These are phyloP conservation scores for Eremomyces bilateralis DNA, from an alignment of 495 filamentous ascomycete species.

Conservation along the genomic window DNA sequence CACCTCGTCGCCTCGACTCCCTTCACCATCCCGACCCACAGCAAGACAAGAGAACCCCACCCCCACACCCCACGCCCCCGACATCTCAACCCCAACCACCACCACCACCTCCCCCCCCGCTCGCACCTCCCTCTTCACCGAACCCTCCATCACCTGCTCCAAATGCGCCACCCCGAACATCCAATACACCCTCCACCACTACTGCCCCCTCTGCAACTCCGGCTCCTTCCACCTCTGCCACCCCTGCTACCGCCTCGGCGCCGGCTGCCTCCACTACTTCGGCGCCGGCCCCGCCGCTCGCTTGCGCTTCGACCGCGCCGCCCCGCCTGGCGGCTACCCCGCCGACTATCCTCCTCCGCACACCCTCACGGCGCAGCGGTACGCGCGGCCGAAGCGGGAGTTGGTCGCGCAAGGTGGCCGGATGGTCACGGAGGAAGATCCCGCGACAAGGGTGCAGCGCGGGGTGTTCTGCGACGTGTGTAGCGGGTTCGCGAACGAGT, in stretches of 20 bases:
- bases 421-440: conserved; percentile 38
- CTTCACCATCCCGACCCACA: too few species aligned
- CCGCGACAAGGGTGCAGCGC: conserved; percentile 39
- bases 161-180: conserved; percentile 43
- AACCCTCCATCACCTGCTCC: conserved; percentile 52
- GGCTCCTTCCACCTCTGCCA: conserved; percentile 58
- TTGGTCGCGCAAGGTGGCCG: conserved; percentile 14
- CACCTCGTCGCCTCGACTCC: too few species aligned
- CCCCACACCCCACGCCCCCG: background rate
- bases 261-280: conserved; percentile 58
- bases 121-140: conserved; percentile 30
- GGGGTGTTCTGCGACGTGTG: conserved; percentile 73
- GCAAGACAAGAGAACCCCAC: too few species aligned
- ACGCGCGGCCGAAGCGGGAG: conserved; percentile 29
- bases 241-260: conserved; percentile 49
- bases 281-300: conserved; percentile 49
- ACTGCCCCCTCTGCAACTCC: conserved; percentile 44
- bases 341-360: conserved; percentile 31
- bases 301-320: conserved; percentile 28
- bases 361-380: conserved; percentile 42
- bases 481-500: conserved; percentile 44
- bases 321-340: conserved; percentile 23
- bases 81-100: conserved; percentile 5
- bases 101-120: conserved; percentile 15
- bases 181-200: conserved; percentile 63